Conservation (phyloP, 1,284 basidiomycete species). For the Lignosus rhinocerotis region DNA sequence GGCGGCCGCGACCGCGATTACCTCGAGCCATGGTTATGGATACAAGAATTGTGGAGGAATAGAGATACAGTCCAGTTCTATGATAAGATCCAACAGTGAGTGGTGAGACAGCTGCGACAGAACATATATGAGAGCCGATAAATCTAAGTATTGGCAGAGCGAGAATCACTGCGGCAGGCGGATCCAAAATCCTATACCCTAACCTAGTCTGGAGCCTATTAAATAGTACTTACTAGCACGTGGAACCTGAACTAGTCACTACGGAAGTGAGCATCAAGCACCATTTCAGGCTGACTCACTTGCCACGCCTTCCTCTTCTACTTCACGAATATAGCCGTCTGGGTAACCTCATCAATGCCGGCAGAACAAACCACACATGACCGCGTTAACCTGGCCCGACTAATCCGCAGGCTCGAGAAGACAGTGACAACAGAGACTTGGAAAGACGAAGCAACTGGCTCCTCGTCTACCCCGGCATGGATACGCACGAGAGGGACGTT, state of each 20-base stretch:
- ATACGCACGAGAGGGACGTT: conserved; percentile 56
- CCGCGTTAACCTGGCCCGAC: conserved; percentile 64
- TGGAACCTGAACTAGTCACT: too few species aligned
- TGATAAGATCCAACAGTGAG: not conserved
- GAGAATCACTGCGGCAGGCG: not conserved
- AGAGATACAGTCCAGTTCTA: conserved; percentile 9
- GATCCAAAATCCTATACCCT: too few species aligned
- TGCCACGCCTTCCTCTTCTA: too few species aligned
- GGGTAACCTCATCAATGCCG: not conserved
- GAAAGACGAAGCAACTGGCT: conserved; percentile 36
- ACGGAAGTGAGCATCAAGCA: too few species aligned
- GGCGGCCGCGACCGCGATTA: conserved; percentile 26
- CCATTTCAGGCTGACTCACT: too few species aligned
- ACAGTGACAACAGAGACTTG: conserved; percentile 51
- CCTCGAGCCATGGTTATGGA: conserved; percentile 29
- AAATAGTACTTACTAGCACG: too few species aligned
- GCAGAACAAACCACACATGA: conserved; percentile 54
- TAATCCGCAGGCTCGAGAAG: conserved; percentile 63
- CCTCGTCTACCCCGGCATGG: conserved; percentile 42
- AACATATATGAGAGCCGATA: not conserved
- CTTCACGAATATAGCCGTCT: not conserved
- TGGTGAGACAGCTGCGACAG: not conserved
- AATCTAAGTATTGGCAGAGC: not conserved
- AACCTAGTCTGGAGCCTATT: too few species aligned
- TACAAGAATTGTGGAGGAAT: conserved; percentile 17